Evolutionary conservation across 2,329 filamentous ascomycete genomes (phyloP), one percentile per base, ranked within the genome.

Genomic region (Claviceps purpurea): DNA sequence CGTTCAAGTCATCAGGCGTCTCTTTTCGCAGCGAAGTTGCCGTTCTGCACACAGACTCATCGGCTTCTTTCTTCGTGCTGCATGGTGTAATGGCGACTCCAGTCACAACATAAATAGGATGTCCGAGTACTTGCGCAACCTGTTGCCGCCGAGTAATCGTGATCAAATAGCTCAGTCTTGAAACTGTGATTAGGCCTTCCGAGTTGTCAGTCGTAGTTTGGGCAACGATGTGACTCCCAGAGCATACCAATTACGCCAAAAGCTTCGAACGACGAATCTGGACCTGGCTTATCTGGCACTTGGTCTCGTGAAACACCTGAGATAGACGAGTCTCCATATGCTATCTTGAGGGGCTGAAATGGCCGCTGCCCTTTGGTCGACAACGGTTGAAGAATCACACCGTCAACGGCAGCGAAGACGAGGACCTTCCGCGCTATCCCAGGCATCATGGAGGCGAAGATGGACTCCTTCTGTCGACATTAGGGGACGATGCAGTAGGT

Each of bases 71-170:
- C 60, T 84, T 84, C 5, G 86, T 91, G 2, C 83, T 79, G 50
- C 93, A 82, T 1, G 93, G 93, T 5, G 95, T 95, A n/a, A 97
- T 73, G 6, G 89, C 85, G 37, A 97, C 87, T 59, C 94, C 88
- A 44, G 86, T 93, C 54, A 96, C 81, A 41, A 89, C 83, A 66
- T 94, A 98, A 52, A 97, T 74, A 0, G 90, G 84, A 52, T 79
- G 83, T 5, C 88, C 89, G 57, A 84, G 82, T 49, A 97, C 82
- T 57, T 90, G 84, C 3, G 93, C 93, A 49, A 97, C 89, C 65
- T 95, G 87, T 61, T 94, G 80, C 47, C 91, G 86, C 53, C 82
- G 80, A 22, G 85, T 89, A 61, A 98, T 94, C 11, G 88, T 85
- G 53, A 98, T 79, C 6, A 98, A 78, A 67, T 91, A 97, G 57